Base-by-base conservation (phyloP, 306 rosid species). In the Begonia masoniana region DNA sequence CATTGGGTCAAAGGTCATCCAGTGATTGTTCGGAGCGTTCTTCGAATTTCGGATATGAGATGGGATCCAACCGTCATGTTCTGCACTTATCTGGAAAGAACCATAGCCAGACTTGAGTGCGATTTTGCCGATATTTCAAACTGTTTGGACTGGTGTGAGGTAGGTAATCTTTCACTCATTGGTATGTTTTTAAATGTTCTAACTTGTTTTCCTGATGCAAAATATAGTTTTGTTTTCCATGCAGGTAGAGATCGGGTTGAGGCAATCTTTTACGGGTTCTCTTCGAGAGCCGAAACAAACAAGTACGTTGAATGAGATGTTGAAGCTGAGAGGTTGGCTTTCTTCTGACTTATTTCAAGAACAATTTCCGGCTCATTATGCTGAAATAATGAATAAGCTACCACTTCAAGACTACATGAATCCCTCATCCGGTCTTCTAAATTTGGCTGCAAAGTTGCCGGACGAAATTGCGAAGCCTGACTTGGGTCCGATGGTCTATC, bases 1-100 rank as follows among this genome's bases (percentile, higher is more conserved):
- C 99, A 92, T 55, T 92, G 99, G 99, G 81, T 82, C 49, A 83
- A 72, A 67, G 87, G 99, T 47, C 99, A 92, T 70, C 99, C 99
- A 49, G 84, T 92, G 55, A 68, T 92, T 47, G 95, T 92, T 41
- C 82, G 71, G 45, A 65, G 78, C 51, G 86, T 79, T 49, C 83
- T 86, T 54, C 78, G 60, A 61, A 67, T 69, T 64, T 75, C 84
- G 58, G 70, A 70, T 67, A 73, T 81, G 56, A 75, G 75, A 62
- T 92, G 99, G 99, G 87, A 92, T 76, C 99, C 99, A 23, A 65
- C 82, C 56, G 58, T 64, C 62, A 73, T 92, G 86, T 92, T 92
- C 66, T 81, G 83, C 54, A 61, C 75, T 57, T 79, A 86, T 72
- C 88, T 92, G 61, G 99, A 92, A 78, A 68, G 71, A 65, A 79